Conservation (phyloP, 2,329 filamentous ascomycete species). For the Epichloe sibirici region DNA sequence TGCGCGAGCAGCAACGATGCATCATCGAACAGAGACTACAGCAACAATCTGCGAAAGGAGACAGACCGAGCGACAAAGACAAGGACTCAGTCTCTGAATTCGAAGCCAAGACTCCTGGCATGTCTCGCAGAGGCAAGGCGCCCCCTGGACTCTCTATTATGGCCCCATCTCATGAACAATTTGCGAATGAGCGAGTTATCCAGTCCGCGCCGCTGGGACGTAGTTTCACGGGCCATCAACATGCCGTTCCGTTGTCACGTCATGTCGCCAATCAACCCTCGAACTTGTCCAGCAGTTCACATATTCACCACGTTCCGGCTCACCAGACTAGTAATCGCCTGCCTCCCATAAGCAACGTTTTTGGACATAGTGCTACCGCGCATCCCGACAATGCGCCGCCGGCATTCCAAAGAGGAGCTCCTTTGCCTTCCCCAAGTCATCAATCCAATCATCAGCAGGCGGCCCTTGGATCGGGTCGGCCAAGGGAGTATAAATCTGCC, state of each 20-base stretch:
- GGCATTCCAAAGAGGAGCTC: conserved; percentile 48
- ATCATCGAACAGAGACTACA: conserved; percentile 89
- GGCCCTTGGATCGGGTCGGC: conserved; percentile 46
- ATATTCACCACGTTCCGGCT: conserved; percentile 82
- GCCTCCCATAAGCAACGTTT: conserved; percentile 89
- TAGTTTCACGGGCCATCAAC: conserved; percentile 84
- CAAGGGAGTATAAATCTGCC: conserved; percentile 84
- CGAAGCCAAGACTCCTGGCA: conserved; percentile 58
- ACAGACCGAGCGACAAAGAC: conserved; percentile 49
- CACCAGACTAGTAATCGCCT: conserved; percentile 84
- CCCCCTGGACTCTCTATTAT: conserved; percentile 88
- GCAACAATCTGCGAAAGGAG: conserved; percentile 71
- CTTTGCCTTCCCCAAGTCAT: conserved; percentile 68
- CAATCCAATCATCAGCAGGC: conserved; percentile 35
- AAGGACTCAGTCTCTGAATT: conserved; percentile 34
- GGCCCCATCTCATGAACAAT: conserved; percentile 84
- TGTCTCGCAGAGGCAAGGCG: conserved; percentile 63
- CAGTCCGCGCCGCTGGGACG: conserved; percentile 93
- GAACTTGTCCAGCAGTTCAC: conserved; percentile 69
- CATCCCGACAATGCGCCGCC: conserved; percentile 41
- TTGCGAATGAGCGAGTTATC: conserved; percentile 87
- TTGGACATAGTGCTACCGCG: conserved; percentile 63
- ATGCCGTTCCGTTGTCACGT: conserved; percentile 62
- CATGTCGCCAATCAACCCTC: conserved; percentile 74
- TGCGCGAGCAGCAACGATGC: conserved; percentile 84